Base-by-base conservation (phyloP, 441 rosid species). In the Syzygium malaccense region DNA sequence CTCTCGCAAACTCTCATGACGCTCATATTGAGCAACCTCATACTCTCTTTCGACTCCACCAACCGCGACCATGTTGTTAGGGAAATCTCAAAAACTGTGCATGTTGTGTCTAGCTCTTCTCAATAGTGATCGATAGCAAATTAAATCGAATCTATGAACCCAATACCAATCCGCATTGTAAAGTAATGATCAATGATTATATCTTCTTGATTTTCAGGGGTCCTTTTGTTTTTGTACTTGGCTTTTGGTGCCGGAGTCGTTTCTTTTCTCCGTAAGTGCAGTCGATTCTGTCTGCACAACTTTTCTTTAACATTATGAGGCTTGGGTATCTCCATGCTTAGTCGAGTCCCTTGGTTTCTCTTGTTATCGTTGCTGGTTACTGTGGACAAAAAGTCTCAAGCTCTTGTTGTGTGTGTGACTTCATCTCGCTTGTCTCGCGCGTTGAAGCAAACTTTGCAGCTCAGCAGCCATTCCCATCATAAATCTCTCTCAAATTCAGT, bases 1-100 rank as follows among this genome's bases (percentile, higher is more conserved):
- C 30, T 95, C 17, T 30, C 95, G 20, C 96, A 94, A 92, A 96
- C 98, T 55, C 33, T 96, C 28, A 93, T 94, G 94, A 90, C 93
- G 32, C 85, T 95, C 49, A 87, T 95, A 51, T 93, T 94, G 41
- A 97, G 98, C 55, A 89, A 91, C 55, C 91, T 94, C 66, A 91
- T 96, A 78, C 91, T 95, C 89, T 91, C 95, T 8, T 94, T 96
- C 28, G 94, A 93, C 55, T 30, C 89, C 30, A 12, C 94, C 17
- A 86, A 86, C 37, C 90, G 48, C 25, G 66, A 93, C 55, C 71
- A 88, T 28, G 91, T 94, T 79, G 89, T 95, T 11, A 41, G 88
- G 48, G 84, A 86, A 86, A 93, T 94, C 20, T 91, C 0, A 14
- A 62, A 62, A n/a, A n/a, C 30, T 64, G 30, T 62, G 37, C 71